Evolutionary conservation across 495 filamentous ascomycete genomes (phyloP), one percentile per base, ranked within the genome.

Genomic region (Lophiotrema nucula): DNA sequence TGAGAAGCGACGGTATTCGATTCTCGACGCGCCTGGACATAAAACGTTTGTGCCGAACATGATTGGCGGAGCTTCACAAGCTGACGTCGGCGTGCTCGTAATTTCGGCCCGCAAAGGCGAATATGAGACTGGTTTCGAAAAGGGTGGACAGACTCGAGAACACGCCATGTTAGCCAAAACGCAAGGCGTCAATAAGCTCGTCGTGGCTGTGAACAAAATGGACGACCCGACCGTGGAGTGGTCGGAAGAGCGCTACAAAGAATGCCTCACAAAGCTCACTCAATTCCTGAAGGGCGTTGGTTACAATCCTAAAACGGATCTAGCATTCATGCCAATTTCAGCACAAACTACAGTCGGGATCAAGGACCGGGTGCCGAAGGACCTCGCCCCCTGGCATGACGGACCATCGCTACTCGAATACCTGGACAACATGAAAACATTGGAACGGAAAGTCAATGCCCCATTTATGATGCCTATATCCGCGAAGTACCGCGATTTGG

Each of bases 91-190:
- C 67, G 87, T 96, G 47, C 81, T 99, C 22, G 93, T 99, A 67
- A 97, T 99, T 70, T 92, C 88, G 56, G 90, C 93, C 0, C 88
- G 93, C 54, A 98, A 96, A 77, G 93, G 93, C 71, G 95, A 99
- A 74, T 99, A 99, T 69, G 93, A 99, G 76, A 97, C 93, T 33
- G 93, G 93, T n/a, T 99, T 99, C 71, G 93, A 97, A 70, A 96
- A 95, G 75, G 93, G 93, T 48, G 93, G 95, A 15, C 93, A 99
- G 72, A 99, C 95, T 39, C 81, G 93, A 68, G 93, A 99, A 76
- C 93, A 98, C 72, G 93, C 93, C 42, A 86, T 99, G 69, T 78
- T 99, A 47, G 93, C 93, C 46, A 95, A 96, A 73, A 99, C 95
- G n/a, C 90, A 95, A 68, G 61, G 60, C 41, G 55, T 99, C 26